Percentiles rank a stretch among this genome's conserved stretches.
These are phyloP conservation scores for Aureobasidium melanogenum DNA, from an alignment of 2,329 filamentous ascomycete species.

Conservation along the genomic window DNA sequence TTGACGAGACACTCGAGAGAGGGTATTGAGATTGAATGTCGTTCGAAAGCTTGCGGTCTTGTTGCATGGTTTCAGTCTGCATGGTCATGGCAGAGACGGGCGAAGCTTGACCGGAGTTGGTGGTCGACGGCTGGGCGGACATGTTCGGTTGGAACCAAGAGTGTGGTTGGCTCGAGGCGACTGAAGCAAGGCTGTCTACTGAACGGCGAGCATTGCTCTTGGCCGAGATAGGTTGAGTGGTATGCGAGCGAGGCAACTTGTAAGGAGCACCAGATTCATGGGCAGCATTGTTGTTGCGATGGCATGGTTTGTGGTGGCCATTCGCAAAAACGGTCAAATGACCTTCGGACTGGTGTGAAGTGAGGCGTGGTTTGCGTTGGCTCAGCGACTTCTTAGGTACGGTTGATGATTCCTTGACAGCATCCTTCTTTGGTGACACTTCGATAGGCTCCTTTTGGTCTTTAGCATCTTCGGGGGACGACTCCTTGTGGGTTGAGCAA, in stretches of 20 bases:
- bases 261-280: constrained; percentile 56
- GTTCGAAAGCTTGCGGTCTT: not conserved
- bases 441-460: constrained; percentile 17
- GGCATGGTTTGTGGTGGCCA: constrained; percentile 56
- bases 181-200: constrained; percentile 40
- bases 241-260: constrained; percentile 48
- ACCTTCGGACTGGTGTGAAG: constrained; percentile 50
- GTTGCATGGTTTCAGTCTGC: not conserved
- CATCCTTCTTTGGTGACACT: constrained; percentile 45
- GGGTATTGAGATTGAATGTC: not conserved
- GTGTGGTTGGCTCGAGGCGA: not conserved
- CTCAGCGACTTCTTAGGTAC: constrained; percentile 11
- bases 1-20: not conserved
- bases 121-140: not conserved
- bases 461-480: constrained; percentile 14
- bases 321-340: constrained; percentile 54
- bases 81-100: not conserved
- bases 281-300: constrained; percentile 56
- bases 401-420: constrained; percentile 17
- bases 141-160: not conserved
- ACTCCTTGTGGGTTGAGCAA: constrained; percentile 48
- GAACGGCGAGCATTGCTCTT: constrained; percentile 41
- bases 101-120: constrained; percentile 10
- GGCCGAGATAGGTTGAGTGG: constrained; percentile 38
- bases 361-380: constrained; percentile 45